A percentile compares a stretch with the other conserved stretches of the same genome.
phyloP scores from a whole-genome alignment of 495 filamentous ascomycete species.

The Schizothecium vesticola region DNA sequence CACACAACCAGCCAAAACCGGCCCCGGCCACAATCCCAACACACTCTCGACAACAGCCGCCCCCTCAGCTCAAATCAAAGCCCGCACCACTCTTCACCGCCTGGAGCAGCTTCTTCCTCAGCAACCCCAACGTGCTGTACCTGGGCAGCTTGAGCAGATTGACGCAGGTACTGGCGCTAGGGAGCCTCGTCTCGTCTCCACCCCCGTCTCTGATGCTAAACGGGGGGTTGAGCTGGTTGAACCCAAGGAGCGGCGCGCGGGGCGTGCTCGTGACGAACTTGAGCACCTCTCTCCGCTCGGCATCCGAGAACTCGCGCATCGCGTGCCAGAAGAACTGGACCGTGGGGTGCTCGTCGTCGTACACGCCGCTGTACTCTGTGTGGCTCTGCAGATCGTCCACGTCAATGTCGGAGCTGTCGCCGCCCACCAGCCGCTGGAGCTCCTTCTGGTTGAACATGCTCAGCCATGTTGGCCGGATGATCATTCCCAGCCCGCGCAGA shows the following conservation, averaged over 20 bases:
- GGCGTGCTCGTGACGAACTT: slow-evolving; percentile 96
- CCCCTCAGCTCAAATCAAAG: slow-evolving; percentile 76
- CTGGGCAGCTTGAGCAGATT: slow-evolving; percentile 91
- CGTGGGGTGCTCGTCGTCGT: slow-evolving; percentile 77
- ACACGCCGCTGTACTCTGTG: slow-evolving; percentile 83
- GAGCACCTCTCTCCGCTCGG: slow-evolving; percentile 75
- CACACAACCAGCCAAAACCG: not conserved
- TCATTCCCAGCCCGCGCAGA: slow-evolving; percentile 72
- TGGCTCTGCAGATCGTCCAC: slow-evolving; percentile 82
- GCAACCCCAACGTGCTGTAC: slow-evolving; percentile 55
- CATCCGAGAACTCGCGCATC: slow-evolving; percentile 67
- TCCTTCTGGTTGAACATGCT: slow-evolving; percentile 98
- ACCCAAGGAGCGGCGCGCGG: slow-evolving; percentile 85
- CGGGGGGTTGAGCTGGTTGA: slow-evolving; percentile 73
- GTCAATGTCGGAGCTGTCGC: slow-evolving; percentile 77
- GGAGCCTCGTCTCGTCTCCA: slow-evolving; percentile 69
- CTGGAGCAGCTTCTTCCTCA: slow-evolving; percentile 81
- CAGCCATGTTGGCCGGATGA: slow-evolving; percentile 89
- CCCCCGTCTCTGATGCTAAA: slow-evolving; percentile 91
- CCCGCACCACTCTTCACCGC: slow-evolving; percentile 88
- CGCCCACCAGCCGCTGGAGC: slow-evolving; percentile 85
- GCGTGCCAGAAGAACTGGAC: slow-evolving; percentile 89
- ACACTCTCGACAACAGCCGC: not conserved
- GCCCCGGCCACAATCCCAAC: not conserved
- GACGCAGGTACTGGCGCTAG: slow-evolving; percentile 95